phyloP scores from a whole-genome alignment of 768 basidiomycete genomes.

The Auricularia cornea region DNA sequence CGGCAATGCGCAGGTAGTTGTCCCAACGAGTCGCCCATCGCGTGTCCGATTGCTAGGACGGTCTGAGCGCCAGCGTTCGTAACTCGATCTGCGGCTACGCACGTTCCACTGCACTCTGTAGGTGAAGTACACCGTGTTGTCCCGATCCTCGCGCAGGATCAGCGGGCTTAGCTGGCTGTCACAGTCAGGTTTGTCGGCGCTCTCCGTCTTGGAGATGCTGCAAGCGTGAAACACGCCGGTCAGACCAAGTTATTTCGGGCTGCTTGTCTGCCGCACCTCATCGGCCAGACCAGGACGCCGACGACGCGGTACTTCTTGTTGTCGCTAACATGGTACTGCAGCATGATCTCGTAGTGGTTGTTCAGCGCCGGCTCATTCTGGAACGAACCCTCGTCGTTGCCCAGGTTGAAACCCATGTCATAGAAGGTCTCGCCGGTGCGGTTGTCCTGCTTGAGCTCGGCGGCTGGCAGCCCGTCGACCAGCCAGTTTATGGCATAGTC shows the following conservation, averaged over 20 bases:
- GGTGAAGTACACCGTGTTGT: slow-evolving; percentile 70
- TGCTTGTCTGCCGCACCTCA: slow-evolving; percentile 24
- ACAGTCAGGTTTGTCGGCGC: slow-evolving; percentile 41
- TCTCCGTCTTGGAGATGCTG: background rate
- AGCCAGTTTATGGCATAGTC: slow-evolving; percentile 94
- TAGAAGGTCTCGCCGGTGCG: slow-evolving; percentile 43
- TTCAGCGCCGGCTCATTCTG: slow-evolving; percentile 63
- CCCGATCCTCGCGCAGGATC: slow-evolving; percentile 48
- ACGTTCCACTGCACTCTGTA: slow-evolving; percentile 86
- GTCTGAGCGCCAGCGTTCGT: background rate
- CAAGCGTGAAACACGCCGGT: slow-evolving; percentile 10
- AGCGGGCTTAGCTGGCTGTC: slow-evolving; percentile 38
- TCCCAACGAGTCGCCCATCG: slow-evolving; percentile 97
- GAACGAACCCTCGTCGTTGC: slow-evolving; percentile 51
- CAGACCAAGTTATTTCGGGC: background rate
- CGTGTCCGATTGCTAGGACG: slow-evolving; percentile 67
- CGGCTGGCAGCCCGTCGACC: slow-evolving; percentile 87
- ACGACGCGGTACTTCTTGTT: slow-evolving; percentile 76
- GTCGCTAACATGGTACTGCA: slow-evolving; percentile 76
- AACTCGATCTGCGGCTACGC: slow-evolving; percentile 21
- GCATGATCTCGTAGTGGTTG: slow-evolving; percentile 86
- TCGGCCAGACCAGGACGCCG: slow-evolving; percentile 83
- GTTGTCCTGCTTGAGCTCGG: slow-evolving; percentile 80
- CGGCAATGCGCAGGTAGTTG: slow-evolving; percentile 88
- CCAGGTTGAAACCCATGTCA: slow-evolving; percentile 73